Conservation (phyloP, 495 filamentous ascomycete genomes). For the Tuber borchii region DNA sequence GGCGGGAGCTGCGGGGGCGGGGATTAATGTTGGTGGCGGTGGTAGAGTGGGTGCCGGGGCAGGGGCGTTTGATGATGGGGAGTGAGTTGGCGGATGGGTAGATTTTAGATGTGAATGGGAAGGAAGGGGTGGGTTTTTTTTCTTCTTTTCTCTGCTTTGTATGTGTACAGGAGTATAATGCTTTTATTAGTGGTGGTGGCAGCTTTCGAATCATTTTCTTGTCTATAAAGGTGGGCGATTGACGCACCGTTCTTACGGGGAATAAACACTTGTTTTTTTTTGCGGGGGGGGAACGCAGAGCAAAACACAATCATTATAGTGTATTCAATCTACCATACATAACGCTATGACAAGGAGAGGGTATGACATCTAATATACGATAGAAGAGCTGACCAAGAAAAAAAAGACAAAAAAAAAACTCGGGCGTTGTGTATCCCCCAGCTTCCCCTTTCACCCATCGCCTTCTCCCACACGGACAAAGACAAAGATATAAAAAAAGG, state of each 20-base stretch:
- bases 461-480: not conserved
- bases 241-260: not conserved
- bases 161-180: not conserved
- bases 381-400: not conserved
- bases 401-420: not conserved
- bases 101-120: not conserved
- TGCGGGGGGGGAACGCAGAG: not conserved
- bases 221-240: not conserved
- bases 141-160: not conserved
- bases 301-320: not conserved
- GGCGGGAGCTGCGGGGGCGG: constrained; percentile 10
- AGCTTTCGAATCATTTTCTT: not conserved
- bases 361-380: not conserved
- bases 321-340: not conserved
- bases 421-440: not conserved
- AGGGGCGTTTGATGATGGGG: constrained; percentile 32
- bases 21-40: not conserved
- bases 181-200: not conserved
- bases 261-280: not conserved
- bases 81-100: constrained; percentile 9
- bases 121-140: not conserved
- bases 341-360: not conserved
- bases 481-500: not conserved
- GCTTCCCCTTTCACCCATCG: not conserved
- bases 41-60: constrained; percentile 18